Evolutionary conservation across 2,329 filamentous ascomycete genomes (phyloP), one percentile per base, ranked within the genome.

Genomic region (Trichoderma guizhouense): DNA sequence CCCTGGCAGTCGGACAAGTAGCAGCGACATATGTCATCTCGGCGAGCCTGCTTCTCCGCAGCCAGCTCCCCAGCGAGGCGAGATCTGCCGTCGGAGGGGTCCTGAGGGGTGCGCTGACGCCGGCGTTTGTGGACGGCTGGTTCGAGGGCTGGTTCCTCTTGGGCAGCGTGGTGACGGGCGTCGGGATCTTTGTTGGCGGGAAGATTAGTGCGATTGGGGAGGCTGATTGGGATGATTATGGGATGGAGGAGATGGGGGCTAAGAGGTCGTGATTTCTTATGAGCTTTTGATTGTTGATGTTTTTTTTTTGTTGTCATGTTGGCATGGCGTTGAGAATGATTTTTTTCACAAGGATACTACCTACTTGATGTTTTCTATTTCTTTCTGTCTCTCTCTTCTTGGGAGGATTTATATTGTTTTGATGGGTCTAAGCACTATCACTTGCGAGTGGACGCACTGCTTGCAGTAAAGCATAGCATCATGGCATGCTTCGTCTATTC

Each of bases 141-240:
- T 97, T 97, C 76, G 94, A 97, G 80, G 90, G 89, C 8, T 95
- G 93, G 91, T 97, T 97, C 79, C 81, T 97, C 71, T 79, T 90
- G 3, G 91, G 91, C 6, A 92, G 90, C 73, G 83, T 85, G 0
- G 78, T 87, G 14, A 96, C 93, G 1, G 90, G 86, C 1, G 78
- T 88, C n/a, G 93, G 92, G 0, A 90, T 97, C 26, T 93, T 91
- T 86, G 79, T 94, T 5, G 92, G 92, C 0, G 86, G 89, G 73
- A 90, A 89, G 78, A 83, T 93, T 2, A 83, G 81, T 11, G 32
- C 55, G 5, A 43, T 12, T 24, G 81, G 82, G 3, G 85, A 85
- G 74, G 89, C 91, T 62, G 89, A 90, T 72, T 89, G 86, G 84
- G 87, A 90, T 76, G 87, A 89, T 78, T 83, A 87, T 76, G 86